Percentiles rank a stretch among this genome's conserved stretches.
phyloP scores from a whole-genome alignment of 2,329 filamentous ascomycete genomes.

The Fusarium sulawesiense region DNA sequence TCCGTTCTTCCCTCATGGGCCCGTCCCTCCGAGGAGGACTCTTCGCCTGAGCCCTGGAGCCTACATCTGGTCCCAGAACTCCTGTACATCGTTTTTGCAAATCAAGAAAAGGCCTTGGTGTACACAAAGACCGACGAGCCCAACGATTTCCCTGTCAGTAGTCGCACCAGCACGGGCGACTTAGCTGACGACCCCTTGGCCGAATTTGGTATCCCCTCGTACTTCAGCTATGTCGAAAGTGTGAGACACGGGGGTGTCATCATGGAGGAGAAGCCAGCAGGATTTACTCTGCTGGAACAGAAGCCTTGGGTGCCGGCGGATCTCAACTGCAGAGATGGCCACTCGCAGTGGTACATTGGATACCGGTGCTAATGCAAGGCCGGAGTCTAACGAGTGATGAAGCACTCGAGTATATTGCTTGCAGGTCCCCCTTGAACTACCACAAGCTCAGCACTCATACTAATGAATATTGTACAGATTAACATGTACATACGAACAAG shows the following conservation, averaged over 20 bases:
- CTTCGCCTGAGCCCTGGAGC: neutral
- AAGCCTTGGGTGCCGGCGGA: neutral
- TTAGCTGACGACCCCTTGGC: neutral
- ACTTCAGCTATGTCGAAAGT: neutral
- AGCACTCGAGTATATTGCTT: neutral
- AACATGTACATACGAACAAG: neutral
- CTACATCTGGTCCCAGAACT: neutral
- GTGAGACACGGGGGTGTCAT: neutral
- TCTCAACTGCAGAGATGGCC: neutral
- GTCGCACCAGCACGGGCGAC: neutral
- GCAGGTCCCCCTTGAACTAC: neutral
- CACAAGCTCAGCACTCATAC: neutral
- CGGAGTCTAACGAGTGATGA: neutral
- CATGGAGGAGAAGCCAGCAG: constrained; percentile 3
- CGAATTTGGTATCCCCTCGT: neutral
- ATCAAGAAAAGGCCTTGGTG: neutral
- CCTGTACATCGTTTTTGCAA: neutral
- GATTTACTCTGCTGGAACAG: neutral
- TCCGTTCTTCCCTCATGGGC: neutral
- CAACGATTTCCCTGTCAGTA: neutral
- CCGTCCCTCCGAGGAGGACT: neutral
- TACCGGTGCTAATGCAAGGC: neutral
- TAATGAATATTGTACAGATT: neutral
- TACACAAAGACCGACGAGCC: neutral
- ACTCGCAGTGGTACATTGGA: neutral